Conservation (phyloP, 257 asterid genomes). For the Capsicum pubescens region DNA sequence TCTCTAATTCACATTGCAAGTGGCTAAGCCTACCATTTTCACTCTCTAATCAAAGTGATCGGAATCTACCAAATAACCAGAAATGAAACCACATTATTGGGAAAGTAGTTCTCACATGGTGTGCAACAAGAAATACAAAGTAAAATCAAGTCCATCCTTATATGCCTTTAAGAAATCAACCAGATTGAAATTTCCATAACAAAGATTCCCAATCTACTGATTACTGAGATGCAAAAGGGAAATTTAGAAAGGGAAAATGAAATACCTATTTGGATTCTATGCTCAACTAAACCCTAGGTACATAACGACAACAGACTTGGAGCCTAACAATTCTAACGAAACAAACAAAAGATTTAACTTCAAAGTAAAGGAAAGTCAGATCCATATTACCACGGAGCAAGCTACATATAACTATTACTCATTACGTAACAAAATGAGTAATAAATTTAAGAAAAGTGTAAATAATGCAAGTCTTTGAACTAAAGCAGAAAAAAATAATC, state of each 20-base stretch:
- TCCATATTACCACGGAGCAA: conserved; percentile 4
- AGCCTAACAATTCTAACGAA: background rate
- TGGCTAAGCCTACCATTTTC: too few species aligned
- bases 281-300: background rate
- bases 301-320: background rate
- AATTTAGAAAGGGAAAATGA: background rate
- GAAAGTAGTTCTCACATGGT: background rate
- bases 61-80: background rate
- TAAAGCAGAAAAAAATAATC: background rate
- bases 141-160: background rate
- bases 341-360: background rate
- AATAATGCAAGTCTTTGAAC: background rate
- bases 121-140: background rate
- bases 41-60: background rate
- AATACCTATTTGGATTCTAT: background rate
- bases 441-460: background rate
- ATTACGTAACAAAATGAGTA: background rate
- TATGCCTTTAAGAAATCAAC: conserved; percentile 6
- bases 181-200: background rate
- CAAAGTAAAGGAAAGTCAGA: background rate
- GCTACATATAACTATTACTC: background rate
- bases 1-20: too few species aligned
- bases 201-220: conserved; percentile 1
- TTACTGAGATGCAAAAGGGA: background rate
- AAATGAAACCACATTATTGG: background rate